Evolutionary conservation across 345 rosid genomes (phyloP), one percentile per base, ranked within the genome.

Genomic region (Linum tenue): DNA sequence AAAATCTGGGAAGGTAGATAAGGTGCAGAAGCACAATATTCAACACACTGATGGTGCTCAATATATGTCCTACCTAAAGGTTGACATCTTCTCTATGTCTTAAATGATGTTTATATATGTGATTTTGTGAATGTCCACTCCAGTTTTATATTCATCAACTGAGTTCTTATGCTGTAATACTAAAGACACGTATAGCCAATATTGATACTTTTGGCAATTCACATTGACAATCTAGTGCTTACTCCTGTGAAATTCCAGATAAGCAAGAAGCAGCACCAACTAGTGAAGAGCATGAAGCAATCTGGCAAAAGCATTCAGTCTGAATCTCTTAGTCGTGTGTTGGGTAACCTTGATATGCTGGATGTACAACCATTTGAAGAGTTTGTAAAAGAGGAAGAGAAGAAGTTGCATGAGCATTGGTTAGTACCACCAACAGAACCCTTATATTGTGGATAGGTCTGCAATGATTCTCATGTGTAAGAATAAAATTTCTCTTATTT

Each of bases 1-100:
- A 65, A 84, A 65, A 71, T 56, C 67, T 39, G 73, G 64, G 65
- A 82, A 76, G 64, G 86, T 80, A 53, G 87, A 81, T 42, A 83
- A 63, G 77, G 60, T 83, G 69, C 84, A 66, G 55, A 83, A 70
- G 76, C 80, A 64, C 71, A 81, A 81, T 68, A 68, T 82, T 67
- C 70, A 76, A 67, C 84, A 68, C 63, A 79, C 72, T 65, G 96
- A 94, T 77, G 95, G 96, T 74, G 78, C 85, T 70, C 75, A 85
- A 63, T 94, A 94, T 69, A 94, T 94, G 99, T 88, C 99, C 63
- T 90, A 76, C 80, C 70, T 91, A 55, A 94, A 94, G 96, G 99
- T 90, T 57, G 35, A 85, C 53, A 37, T 57, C 11, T 36, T 17
- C 31, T 22, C 31, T 22, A 22, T 22, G 31, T 22, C 31, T 22